Evolutionary conservation across 1,139 yeast species (phyloP).

Genomic region (Kodamaea fungicola): DNA sequence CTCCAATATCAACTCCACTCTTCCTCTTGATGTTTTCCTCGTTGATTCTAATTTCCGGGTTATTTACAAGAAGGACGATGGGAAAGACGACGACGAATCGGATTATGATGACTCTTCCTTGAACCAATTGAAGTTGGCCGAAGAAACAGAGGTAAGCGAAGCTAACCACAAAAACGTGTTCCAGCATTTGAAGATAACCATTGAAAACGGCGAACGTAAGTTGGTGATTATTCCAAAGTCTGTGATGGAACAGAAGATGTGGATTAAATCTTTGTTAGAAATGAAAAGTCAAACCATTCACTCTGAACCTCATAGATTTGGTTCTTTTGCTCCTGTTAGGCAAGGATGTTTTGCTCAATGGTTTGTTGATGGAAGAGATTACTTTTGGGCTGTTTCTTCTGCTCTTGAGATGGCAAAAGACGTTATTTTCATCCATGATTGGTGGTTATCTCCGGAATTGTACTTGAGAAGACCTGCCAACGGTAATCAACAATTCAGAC

Average conservation of each 20-base stretch:
- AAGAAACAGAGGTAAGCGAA: constrained; percentile 19
- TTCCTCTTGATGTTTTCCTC: constrained; percentile 85
- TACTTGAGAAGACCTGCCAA: constrained; percentile 92
- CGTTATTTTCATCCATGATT: constrained; percentile 91
- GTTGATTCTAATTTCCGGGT: constrained; percentile 72
- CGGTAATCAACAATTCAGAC: constrained; percentile 91
- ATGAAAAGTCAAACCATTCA: constrained; percentile 72
- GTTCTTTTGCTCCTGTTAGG: constrained; percentile 90
- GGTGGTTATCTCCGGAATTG: constrained; percentile 98
- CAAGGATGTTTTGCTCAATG: constrained; percentile 86
- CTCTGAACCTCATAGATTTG: constrained; percentile 73
- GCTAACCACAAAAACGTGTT: constrained; percentile 25
- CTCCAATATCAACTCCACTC: constrained; percentile 78
- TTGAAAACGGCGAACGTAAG: constrained; percentile 77
- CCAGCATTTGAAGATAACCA: constrained; percentile 53
- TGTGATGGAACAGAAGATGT: constrained; percentile 62
- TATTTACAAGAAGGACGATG: constrained; percentile 33
- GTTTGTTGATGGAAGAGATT: constrained; percentile 96
- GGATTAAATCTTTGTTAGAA: constrained; percentile 71
- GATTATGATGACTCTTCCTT: constrained; percentile 45
- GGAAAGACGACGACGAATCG: constrained; percentile 38
- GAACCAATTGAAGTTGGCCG: constrained; percentile 23
- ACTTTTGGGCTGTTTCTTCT: constrained; percentile 92
- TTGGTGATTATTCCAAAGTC: constrained; percentile 73
- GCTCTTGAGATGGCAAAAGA: constrained; percentile 94